Percentiles rank a stretch among this genome's conserved stretches.
These are phyloP conservation scores for Symmetrospora coprosmae DNA, from an alignment of 768 basidiomycete genomes.

Conservation along the genomic window DNA sequence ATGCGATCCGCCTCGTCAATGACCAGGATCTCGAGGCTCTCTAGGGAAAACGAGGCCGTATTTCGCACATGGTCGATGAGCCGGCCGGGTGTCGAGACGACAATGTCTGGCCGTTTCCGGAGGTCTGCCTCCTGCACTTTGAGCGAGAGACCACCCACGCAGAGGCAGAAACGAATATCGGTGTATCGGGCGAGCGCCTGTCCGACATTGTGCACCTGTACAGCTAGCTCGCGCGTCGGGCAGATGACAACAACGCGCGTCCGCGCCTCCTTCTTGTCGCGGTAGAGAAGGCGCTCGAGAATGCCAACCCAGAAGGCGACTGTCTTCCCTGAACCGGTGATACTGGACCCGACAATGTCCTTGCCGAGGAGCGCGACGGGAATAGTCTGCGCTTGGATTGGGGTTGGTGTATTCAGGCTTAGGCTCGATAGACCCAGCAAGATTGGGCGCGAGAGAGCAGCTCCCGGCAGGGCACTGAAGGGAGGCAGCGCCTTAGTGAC, in stretches of 20 bases:
- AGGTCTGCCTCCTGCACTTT: conserved; percentile 79
- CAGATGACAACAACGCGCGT: conserved; percentile 82
- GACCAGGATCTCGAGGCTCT: conserved; percentile 80
- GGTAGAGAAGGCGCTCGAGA: conserved; percentile 78
- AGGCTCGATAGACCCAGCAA: conserved; percentile 76
- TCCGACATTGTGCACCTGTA: conserved; percentile 88
- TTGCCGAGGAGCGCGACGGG: conserved; percentile 87
- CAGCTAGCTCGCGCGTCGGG: conserved; percentile 87
- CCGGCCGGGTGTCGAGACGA: conserved; percentile 94
- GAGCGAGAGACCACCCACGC: conserved; percentile 85
- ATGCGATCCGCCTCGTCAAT: conserved; percentile 97
- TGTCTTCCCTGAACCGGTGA: conserved; percentile 96
- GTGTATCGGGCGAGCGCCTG: conserved; percentile 69
- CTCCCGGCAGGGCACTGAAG: conserved; percentile 43
- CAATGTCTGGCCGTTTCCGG: conserved; percentile 74
- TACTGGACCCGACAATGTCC: conserved; percentile 87
- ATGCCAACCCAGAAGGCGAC: conserved; percentile 89
- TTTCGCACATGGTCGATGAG: conserved; percentile 95
- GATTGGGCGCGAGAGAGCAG: conserved; percentile 76
- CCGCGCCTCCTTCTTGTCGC: conserved; percentile 75
- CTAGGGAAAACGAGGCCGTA: conserved; percentile 80
- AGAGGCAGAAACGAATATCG: conserved; percentile 77
- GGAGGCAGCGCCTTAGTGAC: conserved; percentile 15
- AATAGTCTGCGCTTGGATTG: conserved; percentile 86
- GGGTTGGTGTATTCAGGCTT: conserved; percentile 68